These are phyloP conservation scores for Fusarium lateritium DNA, from an alignment of 2,329 filamentous ascomycete species.

Conservation along the genomic window DNA sequence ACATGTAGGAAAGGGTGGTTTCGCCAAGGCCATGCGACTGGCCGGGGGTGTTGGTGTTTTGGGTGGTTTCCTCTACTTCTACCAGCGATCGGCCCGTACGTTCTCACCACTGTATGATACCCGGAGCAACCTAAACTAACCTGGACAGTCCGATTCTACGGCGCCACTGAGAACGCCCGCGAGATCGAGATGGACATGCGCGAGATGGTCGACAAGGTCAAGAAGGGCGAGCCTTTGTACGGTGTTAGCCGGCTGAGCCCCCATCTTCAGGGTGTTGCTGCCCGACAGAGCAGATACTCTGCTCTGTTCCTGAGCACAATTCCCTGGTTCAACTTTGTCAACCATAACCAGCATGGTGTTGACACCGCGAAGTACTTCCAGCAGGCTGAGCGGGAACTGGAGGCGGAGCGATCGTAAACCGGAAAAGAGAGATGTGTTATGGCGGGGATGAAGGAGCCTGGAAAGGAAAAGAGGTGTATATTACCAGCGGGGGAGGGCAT, in stretches of 20 bases:
- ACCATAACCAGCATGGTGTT: slow-evolving; percentile 94
- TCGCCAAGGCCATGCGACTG: slow-evolving; percentile 86
- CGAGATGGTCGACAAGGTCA: slow-evolving; percentile 98
- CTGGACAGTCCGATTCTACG: slow-evolving; percentile 88
- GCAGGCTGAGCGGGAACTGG: slow-evolving; percentile 93
- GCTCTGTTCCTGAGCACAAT: slow-evolving; percentile 86
- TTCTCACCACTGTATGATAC: slow-evolving; percentile 8
- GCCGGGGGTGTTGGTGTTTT: slow-evolving; percentile 78
- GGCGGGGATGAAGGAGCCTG: not conserved
- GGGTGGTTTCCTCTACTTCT: slow-evolving; percentile 88
- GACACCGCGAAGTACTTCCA: slow-evolving; percentile 99
- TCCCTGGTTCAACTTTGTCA: slow-evolving; percentile 99
- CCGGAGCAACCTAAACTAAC: slow-evolving; percentile 1
- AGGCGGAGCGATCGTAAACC: slow-evolving; percentile 70
- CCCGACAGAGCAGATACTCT: slow-evolving; percentile 92
- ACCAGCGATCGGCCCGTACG: slow-evolving; percentile 87
- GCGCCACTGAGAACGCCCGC: slow-evolving; percentile 90
- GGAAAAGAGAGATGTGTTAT: not conserved
- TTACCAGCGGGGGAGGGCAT: slow-evolving; percentile 41
- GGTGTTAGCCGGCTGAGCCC: slow-evolving; percentile 83
- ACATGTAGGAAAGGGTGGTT: slow-evolving; percentile 85
- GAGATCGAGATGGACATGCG: slow-evolving; percentile 97
- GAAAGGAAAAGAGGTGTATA: slow-evolving; percentile 46
- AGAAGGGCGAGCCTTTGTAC: slow-evolving; percentile 91
- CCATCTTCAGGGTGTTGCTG: slow-evolving; percentile 94